Conservation (phyloP, 371 early-diverging fungal species). For the Mucor saturninus region DNA sequence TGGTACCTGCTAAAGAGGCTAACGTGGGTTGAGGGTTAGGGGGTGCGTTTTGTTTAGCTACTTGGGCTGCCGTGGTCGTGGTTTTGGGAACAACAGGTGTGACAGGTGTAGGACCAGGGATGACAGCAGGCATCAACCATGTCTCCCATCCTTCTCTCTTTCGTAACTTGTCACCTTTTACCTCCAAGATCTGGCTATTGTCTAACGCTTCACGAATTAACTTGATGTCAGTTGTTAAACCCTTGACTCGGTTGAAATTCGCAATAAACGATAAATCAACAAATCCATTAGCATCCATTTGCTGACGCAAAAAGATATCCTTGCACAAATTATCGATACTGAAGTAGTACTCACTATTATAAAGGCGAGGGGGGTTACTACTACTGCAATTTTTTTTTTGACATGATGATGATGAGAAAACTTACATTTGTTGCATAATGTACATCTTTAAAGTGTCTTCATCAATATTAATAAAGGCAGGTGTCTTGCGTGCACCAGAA, state of each 20-base stretch:
- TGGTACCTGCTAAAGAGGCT: slow-evolving; percentile 49
- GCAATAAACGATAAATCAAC: slow-evolving; percentile 77
- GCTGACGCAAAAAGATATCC: slow-evolving; percentile 89
- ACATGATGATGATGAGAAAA: background rate
- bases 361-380: background rate
- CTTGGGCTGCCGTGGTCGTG: slow-evolving; percentile 36
- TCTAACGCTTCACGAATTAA: slow-evolving; percentile 67
- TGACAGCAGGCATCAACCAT: slow-evolving; percentile 65
- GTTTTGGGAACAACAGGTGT: slow-evolving; percentile 19
- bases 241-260: slow-evolving; percentile 87
- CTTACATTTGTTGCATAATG: slow-evolving; percentile 68
- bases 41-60: slow-evolving; percentile 34
- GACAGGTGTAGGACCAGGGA: slow-evolving; percentile 26
- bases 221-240: slow-evolving; percentile 64
- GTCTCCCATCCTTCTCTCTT: slow-evolving; percentile 77
- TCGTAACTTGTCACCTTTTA: slow-evolving; percentile 68
- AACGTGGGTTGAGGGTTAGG: slow-evolving; percentile 36
- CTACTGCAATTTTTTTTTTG: slow-evolving; percentile 7
- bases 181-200: slow-evolving; percentile 59
- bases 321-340: slow-evolving; percentile 94
- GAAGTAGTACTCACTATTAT: slow-evolving; percentile 85
- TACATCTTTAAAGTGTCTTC: slow-evolving; percentile 61
- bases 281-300: slow-evolving; percentile 85
- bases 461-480: slow-evolving; percentile 53
- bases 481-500: slow-evolving; percentile 35